Percentiles rank a stretch among this genome's conserved stretches.
phyloP scores from a whole-genome alignment of 1,284 basidiomycete species.

The Puccinia triticina region DNA sequence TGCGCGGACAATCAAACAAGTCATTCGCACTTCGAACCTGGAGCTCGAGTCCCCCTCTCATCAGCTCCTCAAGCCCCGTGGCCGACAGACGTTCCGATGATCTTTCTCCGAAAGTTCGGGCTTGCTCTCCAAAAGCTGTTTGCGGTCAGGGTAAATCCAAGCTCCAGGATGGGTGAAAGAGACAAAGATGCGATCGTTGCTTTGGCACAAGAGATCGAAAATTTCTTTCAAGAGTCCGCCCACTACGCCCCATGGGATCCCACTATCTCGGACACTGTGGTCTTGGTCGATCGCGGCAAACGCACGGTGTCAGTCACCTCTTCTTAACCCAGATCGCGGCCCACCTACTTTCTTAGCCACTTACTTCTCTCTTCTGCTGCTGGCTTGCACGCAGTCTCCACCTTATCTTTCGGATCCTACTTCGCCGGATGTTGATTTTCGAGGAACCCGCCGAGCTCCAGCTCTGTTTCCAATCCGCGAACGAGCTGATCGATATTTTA shows the following conservation, averaged over 20 bases:
- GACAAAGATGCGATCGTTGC: not conserved
- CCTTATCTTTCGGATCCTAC: conserved; percentile 1
- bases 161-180: not conserved
- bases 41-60: not conserved
- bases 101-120: not conserved
- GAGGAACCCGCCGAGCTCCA: conserved; percentile 12
- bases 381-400: not conserved
- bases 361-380: not conserved
- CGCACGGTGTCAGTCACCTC: not conserved
- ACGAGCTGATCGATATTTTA: conserved; percentile 18
- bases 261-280: not conserved
- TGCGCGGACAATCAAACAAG: conserved; percentile 12
- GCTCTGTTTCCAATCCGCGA: conserved; percentile 8
- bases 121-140: not conserved
- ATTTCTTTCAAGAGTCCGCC: not conserved
- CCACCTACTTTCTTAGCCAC: not conserved
- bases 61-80: not conserved
- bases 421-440: conserved; percentile 22
- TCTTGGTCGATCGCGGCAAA: conserved; percentile 1
- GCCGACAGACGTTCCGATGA: not conserved
- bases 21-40: not conserved
- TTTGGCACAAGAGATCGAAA: conserved; percentile 27
- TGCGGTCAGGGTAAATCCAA: conserved; percentile 11
- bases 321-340: not conserved
- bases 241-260: conserved; percentile 10